Percentiles rank a stretch among this genome's conserved stretches.
Conservation (phyloP, 257 asterid species). For the Parsonsia alboflavescens region DNA sequence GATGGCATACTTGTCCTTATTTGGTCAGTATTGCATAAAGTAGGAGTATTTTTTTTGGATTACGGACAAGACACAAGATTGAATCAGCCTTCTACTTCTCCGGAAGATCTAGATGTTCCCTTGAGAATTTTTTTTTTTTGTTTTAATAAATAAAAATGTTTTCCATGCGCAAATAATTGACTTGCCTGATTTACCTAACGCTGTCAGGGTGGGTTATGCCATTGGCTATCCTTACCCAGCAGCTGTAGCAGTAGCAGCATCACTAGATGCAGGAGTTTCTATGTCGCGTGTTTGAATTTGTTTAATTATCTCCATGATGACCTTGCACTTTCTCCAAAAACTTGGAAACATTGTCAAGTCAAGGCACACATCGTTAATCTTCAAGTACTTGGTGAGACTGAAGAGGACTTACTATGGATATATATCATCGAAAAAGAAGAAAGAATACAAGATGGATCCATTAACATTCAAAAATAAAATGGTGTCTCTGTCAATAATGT, state of each 20-base stretch:
- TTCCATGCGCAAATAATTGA: conserved; percentile 27
- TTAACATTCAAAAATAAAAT: neutral
- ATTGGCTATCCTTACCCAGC: neutral
- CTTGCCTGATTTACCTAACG: conserved; percentile 19
- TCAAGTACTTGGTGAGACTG: neutral
- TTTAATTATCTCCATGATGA: neutral
- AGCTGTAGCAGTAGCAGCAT: too few relatives aligned
- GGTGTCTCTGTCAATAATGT: conserved; percentile 16
- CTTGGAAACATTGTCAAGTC: neutral
- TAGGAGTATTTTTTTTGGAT: conserved; percentile 1
- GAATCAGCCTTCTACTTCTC: neutral
- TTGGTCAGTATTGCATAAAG: neutral
- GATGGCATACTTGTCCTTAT: conserved; percentile 3
- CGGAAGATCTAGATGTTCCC: neutral
- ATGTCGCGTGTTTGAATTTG: neutral
- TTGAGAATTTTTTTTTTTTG: neutral
- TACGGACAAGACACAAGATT: conserved; percentile 7
- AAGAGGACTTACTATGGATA: too few relatives aligned
- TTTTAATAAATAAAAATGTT: conserved; percentile 4
- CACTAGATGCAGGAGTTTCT: neutral
- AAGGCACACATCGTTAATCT: neutral
- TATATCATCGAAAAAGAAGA: neutral
- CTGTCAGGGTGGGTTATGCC: conserved; percentile 9
- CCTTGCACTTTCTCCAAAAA: neutral
- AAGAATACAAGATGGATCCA: neutral